These are phyloP conservation scores for Metarhizium sp. DNA, from an alignment of 2,329 filamentous ascomycete genomes.

Conservation along the genomic window DNA sequence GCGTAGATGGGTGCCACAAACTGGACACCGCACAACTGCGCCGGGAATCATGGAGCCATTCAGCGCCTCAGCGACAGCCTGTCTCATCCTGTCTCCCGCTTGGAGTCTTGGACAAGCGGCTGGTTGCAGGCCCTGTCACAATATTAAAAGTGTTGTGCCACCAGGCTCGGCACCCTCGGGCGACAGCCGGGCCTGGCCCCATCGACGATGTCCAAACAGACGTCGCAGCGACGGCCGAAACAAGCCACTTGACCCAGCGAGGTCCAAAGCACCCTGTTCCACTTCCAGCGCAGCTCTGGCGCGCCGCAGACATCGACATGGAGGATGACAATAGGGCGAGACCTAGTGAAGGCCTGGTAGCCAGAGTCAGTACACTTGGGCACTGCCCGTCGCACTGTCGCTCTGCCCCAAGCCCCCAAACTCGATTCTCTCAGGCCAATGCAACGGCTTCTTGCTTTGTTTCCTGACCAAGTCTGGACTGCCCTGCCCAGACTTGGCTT, in stretches of 20 bases:
- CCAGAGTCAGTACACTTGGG: not conserved
- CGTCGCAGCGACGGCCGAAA: not conserved
- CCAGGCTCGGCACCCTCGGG: conserved; percentile 9
- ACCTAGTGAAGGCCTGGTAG: not conserved
- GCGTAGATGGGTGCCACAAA: not conserved
- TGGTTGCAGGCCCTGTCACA: not conserved
- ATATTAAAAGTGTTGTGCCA: not conserved
- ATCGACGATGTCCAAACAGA: not conserved
- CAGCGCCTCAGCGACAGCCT: not conserved
- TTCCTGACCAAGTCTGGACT: not conserved
- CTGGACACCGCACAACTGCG: not conserved
- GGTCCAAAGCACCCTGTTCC: not conserved
- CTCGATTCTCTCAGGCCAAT: not conserved
- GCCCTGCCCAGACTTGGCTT: not conserved
- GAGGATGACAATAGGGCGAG: not conserved
- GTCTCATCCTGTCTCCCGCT: not conserved
- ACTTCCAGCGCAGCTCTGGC: not conserved
- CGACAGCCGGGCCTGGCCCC: conserved; percentile 8
- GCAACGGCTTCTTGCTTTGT: not conserved
- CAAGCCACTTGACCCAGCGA: not conserved
- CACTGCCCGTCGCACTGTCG: not conserved
- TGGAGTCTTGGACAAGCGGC: not conserved
- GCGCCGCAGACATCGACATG: not conserved
- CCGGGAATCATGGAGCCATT: not conserved
- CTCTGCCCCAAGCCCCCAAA: not conserved